phyloP scores from a whole-genome alignment of 2,329 filamentous ascomycete genomes.

The Leptodontidium sp. region DNA sequence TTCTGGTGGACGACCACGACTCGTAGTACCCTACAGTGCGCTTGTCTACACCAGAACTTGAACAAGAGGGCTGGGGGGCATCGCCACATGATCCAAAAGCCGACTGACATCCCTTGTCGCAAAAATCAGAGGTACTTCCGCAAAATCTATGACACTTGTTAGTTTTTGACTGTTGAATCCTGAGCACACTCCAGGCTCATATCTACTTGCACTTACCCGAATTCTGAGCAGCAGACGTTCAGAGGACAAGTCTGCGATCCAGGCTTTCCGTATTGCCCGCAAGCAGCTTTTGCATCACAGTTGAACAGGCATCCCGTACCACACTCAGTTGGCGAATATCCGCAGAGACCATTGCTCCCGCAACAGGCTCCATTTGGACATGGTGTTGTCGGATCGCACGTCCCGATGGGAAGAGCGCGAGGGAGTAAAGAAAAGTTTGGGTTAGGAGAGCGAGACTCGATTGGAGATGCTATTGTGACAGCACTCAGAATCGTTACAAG shows the following conservation, averaged over 20 bases:
- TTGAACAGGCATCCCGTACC: not conserved
- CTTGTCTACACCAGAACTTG: not conserved
- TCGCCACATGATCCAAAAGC: not conserved
- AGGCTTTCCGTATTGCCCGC: not conserved
- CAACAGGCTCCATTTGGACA: constrained; percentile 9
- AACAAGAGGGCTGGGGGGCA: not conserved
- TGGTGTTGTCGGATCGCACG: not conserved
- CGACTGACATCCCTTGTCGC: not conserved
- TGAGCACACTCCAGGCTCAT: too few species aligned
- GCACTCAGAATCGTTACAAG: not conserved
- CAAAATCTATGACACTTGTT: not conserved
- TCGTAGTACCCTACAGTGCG: not conserved
- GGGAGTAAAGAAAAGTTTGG: not conserved
- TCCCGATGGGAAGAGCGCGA: not conserved
- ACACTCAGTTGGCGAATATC: not conserved
- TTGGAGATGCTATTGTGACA: not conserved
- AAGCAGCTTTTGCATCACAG: constrained; percentile 9
- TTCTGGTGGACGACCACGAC: not conserved
- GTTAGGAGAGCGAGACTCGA: not conserved
- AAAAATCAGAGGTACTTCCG: not conserved
- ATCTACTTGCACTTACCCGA: not conserved
- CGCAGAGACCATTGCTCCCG: constrained; percentile 4
- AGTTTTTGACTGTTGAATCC: not conserved
- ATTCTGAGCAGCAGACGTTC: constrained; percentile 2
- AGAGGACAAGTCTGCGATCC: not conserved